These are phyloP conservation scores for Stemphylium beticola DNA, from an alignment of 2,329 filamentous ascomycete species.

Conservation along the genomic window DNA sequence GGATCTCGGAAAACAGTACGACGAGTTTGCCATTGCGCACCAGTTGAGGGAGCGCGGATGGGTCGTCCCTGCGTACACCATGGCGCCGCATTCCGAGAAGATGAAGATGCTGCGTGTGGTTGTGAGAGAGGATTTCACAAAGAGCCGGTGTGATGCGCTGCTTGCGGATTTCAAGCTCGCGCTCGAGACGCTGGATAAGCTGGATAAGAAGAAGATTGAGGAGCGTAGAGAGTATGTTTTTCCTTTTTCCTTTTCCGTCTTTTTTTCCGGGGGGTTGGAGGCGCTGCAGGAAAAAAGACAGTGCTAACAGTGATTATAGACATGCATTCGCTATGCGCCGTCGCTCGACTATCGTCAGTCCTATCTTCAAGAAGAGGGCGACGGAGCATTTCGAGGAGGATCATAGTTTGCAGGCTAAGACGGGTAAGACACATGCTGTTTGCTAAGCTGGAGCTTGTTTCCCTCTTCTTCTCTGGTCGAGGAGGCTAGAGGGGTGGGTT, in stretches of 20 bases:
- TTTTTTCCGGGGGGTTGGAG: background rate
- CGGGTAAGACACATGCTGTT: slow-evolving; percentile 86
- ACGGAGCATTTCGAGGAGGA: slow-evolving; percentile 71
- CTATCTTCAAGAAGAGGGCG: slow-evolving; percentile 44
- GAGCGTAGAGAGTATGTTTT: slow-evolving; percentile 67
- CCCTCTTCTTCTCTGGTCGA: no score
- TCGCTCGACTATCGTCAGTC: slow-evolving; percentile 37
- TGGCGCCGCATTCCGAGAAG: slow-evolving; percentile 84
- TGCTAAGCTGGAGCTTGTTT: slow-evolving; percentile 60
- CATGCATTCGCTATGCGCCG: slow-evolving; percentile 33
- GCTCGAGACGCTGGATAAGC: slow-evolving; percentile 70
- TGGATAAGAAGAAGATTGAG: slow-evolving; percentile 75
- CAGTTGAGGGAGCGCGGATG: slow-evolving; percentile 85
- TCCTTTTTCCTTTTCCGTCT: no score
- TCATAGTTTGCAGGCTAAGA: slow-evolving; percentile 88
- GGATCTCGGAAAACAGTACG: slow-evolving; percentile 59
- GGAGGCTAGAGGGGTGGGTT: no score
- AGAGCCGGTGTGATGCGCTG: slow-evolving; percentile 79
- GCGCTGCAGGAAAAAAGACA: no score
- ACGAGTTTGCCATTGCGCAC: slow-evolving; percentile 70
- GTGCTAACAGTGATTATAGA: slow-evolving; percentile 14
- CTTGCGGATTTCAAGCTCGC: slow-evolving; percentile 80
- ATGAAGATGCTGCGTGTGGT: slow-evolving; percentile 94
- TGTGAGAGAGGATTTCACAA: slow-evolving; percentile 89
- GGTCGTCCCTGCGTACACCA: slow-evolving; percentile 96